Percentiles rank a stretch among this genome's conserved stretches.
Evolutionary conservation across 768 basidiomycete genomes (phyloP).

Genomic region (Mycena latifolia): DNA sequence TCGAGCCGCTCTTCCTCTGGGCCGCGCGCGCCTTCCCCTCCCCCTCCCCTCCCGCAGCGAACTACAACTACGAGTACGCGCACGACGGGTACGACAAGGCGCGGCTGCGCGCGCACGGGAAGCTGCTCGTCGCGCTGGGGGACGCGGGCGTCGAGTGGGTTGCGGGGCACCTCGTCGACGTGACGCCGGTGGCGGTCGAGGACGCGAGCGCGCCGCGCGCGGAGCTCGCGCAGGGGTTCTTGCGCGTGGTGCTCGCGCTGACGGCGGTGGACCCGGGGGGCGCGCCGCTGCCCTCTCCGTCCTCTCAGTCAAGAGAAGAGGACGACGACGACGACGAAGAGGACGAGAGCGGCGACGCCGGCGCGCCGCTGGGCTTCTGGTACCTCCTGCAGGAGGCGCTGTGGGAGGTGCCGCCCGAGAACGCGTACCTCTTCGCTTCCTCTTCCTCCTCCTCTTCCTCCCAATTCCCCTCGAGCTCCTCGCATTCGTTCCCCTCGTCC

Average conservation of each 20-base stretch:
- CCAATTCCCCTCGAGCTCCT: background rate
- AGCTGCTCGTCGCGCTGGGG: constrained; percentile 24
- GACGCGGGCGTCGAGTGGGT: constrained; percentile 35
- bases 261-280: constrained; percentile 60
- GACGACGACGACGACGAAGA: constrained; percentile 74
- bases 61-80: too few relatives aligned
- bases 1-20: constrained; percentile 92
- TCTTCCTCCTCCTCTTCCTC: background rate
- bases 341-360: constrained; percentile 84
- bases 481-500: background rate
- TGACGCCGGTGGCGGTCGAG: background rate
- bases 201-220: constrained; percentile 11
- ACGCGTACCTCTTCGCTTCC: constrained; percentile 26
- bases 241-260: constrained; percentile 78
- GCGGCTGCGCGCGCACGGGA: constrained; percentile 3
- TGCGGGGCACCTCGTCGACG: constrained; percentile 26
- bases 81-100: too few relatives aligned
- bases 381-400: constrained; percentile 91
- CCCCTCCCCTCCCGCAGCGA: constrained; percentile 36
- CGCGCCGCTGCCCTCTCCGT: constrained; percentile 2
- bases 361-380: constrained; percentile 89
- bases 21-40: constrained; percentile 42
- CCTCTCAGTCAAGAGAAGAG: background rate
- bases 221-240: constrained; percentile 73
- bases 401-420: constrained; percentile 56